Base-by-base conservation (phyloP, 441 rosid genomes). In the Melastoma candidum region DNA sequence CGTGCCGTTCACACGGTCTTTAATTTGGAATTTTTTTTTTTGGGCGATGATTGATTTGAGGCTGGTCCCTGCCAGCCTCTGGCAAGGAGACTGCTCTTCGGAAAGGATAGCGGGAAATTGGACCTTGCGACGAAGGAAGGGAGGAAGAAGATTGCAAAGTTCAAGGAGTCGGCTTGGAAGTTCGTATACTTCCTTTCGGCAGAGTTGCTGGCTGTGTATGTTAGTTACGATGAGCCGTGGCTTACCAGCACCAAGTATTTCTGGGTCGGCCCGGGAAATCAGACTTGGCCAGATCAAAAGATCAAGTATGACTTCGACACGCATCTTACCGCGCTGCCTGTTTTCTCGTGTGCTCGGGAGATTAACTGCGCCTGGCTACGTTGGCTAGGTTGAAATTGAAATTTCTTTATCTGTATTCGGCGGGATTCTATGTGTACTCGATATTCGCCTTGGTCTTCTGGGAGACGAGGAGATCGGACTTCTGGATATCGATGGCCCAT, bases 101-200 rank as follows among this genome's bases (percentile, higher is more conserved):
- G 95, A 46, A 79, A 65, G 58, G 52, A 58, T 26, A 56, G 56
- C 44, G 43, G 48, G 12, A 51, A 27, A 4, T 14, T 39, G 57
- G 67, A 68, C 53, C 54, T 65, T 45, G 58, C 53, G 54, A 64
- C 41, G 2, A 64, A 49, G 49, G 77, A 63, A 36, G 64, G 49
- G 47, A 68, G 58, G 74, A 83, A 77, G 61, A 83, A 71, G 67
- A 57, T 83, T 47, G 44, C 63, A 24, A 85, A 85, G 59, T 90
- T 90, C 64, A 84, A 90, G 73, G 97, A 90, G 63, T 84, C 95
- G 0, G 94, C 95, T 9, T 90, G 95, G 97, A 90, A 90, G 68
- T 86, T 71, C 68, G 58, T 86, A 12, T 90, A 84, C 54, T 90
- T 63, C 63, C 70, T 84, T 24, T 82, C 92, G 11, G 93, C 92